Base-by-base conservation (phyloP, 2,329 filamentous ascomycete genomes). In the Phyllosticta citrichinensis region DNA sequence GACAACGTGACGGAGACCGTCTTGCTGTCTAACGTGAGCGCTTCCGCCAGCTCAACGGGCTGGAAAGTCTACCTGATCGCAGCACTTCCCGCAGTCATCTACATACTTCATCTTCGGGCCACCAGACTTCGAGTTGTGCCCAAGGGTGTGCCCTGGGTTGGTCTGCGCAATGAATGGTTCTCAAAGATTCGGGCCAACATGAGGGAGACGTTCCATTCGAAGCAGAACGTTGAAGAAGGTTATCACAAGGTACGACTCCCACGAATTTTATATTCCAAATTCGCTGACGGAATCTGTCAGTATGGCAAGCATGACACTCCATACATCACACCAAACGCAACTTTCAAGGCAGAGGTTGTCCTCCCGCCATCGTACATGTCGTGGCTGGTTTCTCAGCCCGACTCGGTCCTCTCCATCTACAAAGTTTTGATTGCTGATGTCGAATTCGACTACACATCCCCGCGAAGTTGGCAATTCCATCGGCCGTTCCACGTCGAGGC, bases 401-500 rank as follows among this genome's bases (percentile, higher is more conserved):
- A 60, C 51, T 55, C 17, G 33, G 58, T 60, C 51, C 27, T 60
- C 30, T 60, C 58, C 35, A 60, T 60, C 27, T 22, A 60, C 58
- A 47, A 60, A 17, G 58, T 60, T 6, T 52, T 60, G 1, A 60
- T 55, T 30, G 51, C 55, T 4, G 58, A 60, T 30, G n/a, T 60
- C 19, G 51, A 22, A n/a, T 60, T 60, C 52, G 20, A 35, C 51
- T 60, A 60, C 27, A 54, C 50, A 0, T 55, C 58, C 4, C 58
- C 58, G 14, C 52, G 52, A n/a, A 27, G 51, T 24, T 60, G 58
- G 58, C 19, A 54, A 8, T 60, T 60, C 52, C n/a, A 50, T 27
- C 58, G 58, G 17, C 51, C 58, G 27, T 60, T 60, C 52, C 58
- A 60, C 52, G 52, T 60, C 52, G 58, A 60, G 20, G 58, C 58